A percentile compares a stretch with the other conserved stretches of the same genome.
Evolutionary conservation across 2,329 filamentous ascomycete genomes (phyloP).

Genomic region (Fusarium humuli): DNA sequence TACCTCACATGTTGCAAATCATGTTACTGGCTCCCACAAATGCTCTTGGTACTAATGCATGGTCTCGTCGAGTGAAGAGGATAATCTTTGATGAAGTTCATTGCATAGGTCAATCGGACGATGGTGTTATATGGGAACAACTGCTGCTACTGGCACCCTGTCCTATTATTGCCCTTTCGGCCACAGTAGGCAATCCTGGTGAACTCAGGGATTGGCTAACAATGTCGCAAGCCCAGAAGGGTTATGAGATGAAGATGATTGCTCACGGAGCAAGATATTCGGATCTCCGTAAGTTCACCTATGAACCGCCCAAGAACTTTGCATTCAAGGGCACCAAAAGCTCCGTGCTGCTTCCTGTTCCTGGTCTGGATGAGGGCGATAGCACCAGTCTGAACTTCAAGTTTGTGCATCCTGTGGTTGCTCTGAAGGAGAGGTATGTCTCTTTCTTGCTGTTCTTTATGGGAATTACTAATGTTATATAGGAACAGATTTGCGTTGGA

Average conservation of each 20-base stretch:
- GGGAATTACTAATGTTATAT: slow-evolving; percentile 6
- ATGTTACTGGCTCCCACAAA: slow-evolving; percentile 77
- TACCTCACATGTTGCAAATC: slow-evolving; percentile 82
- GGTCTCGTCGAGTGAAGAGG: slow-evolving; percentile 75
- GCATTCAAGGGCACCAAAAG: slow-evolving; percentile 64
- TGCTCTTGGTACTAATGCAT: slow-evolving; percentile 64
- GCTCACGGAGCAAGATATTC: slow-evolving; percentile 77
- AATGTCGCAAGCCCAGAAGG: slow-evolving; percentile 71
- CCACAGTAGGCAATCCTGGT: slow-evolving; percentile 80
- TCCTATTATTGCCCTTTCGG: slow-evolving; percentile 82
- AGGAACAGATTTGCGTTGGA: slow-evolving; percentile 71
- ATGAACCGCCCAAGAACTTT: slow-evolving; percentile 62
- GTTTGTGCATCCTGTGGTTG: slow-evolving; percentile 75
- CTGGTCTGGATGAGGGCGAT: slow-evolving; percentile 58
- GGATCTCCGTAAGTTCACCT: slow-evolving; percentile 80
- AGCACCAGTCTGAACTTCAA: slow-evolving; percentile 62
- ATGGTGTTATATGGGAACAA: slow-evolving; percentile 83
- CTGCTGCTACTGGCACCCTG: slow-evolving; percentile 79
- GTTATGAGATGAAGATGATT: slow-evolving; percentile 74
- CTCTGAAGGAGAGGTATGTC: slow-evolving; percentile 66
- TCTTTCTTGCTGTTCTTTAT: background rate
- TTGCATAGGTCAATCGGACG: slow-evolving; percentile 80
- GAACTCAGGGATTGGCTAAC: slow-evolving; percentile 77
- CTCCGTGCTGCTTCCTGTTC: slow-evolving; percentile 55
- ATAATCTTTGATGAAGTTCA: slow-evolving; percentile 89